phyloP scores from a whole-genome alignment of 176 grass and related monocot genomes.

The Luzula sylvatica region DNA sequence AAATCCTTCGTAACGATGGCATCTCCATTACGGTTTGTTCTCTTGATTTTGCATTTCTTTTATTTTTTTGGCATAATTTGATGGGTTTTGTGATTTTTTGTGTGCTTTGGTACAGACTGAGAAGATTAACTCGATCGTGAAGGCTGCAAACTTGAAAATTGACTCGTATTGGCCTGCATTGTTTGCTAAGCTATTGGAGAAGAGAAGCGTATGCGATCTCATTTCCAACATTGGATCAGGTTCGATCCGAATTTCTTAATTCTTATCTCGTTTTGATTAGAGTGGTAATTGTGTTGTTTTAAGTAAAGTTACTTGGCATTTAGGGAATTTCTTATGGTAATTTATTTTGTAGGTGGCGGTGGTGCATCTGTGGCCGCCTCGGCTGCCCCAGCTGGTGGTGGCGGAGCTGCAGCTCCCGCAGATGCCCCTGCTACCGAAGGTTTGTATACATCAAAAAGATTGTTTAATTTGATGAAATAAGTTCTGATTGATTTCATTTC shows the following conservation, averaged over 20 bases:
- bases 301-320: not conserved
- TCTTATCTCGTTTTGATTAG: not conserved
- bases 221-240: slow-evolving; percentile 70
- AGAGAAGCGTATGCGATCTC: slow-evolving; percentile 58
- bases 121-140: slow-evolving; percentile 52
- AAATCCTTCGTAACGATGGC: slow-evolving; percentile 66
- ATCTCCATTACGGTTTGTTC: slow-evolving; percentile 55
- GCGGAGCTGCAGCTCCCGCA: slow-evolving; percentile 20
- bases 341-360: slow-evolving; percentile 49
- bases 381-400: slow-evolving; percentile 36
- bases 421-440: slow-evolving; percentile 44
- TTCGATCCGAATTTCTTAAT: too few relatives aligned
- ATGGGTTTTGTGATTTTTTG: not conserved
- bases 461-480: too few relatives aligned
- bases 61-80: not conserved
- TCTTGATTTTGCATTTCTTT: not conserved
- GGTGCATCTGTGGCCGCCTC: slow-evolving; percentile 31
- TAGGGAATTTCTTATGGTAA: not conserved
- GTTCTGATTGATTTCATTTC: too few relatives aligned
- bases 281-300: not conserved
- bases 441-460: too few relatives aligned
- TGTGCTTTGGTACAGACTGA: too few relatives aligned
- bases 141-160: slow-evolving; percentile 66
- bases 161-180: slow-evolving; percentile 73
- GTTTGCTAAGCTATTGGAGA: slow-evolving; percentile 72